phyloP scores from a whole-genome alignment of 2,329 filamentous ascomycete species.

The Paracoccidioides lutzii region DNA sequence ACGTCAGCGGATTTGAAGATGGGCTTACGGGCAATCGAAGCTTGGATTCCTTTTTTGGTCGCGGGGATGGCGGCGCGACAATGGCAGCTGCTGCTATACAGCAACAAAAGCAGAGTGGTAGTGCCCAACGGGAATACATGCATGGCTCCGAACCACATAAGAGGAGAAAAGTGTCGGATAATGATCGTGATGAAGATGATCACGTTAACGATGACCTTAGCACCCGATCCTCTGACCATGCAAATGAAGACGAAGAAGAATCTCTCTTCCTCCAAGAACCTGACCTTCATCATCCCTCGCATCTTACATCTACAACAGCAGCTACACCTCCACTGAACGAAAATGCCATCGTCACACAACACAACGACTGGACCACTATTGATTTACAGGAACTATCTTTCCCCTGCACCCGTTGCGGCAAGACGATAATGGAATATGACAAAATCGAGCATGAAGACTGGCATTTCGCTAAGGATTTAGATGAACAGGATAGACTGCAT shows the following conservation, averaged over 20 bases:
- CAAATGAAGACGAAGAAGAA: not conserved
- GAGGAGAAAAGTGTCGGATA: not conserved
- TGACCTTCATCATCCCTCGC: not conserved
- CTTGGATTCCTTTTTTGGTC: constrained; percentile 75
- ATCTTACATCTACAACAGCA: not conserved
- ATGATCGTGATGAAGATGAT: not conserved
- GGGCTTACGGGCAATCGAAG: constrained; percentile 70
- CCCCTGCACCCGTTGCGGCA: constrained; percentile 54
- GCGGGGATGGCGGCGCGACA: constrained; percentile 18
- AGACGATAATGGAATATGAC: constrained; percentile 44
- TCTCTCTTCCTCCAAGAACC: not conserved
- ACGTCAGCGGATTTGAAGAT: constrained; percentile 86
- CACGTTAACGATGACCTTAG: not conserved
- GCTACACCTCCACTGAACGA: not conserved
- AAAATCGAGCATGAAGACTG: constrained; percentile 76
- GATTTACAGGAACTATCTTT: constrained; percentile 16
- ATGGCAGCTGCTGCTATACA: not conserved
- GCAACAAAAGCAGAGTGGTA: not conserved
- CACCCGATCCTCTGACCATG: not conserved
- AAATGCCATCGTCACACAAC: not conserved
- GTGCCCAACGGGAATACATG: not conserved
- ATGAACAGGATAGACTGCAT: constrained; percentile 5
- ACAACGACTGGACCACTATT: not conserved
- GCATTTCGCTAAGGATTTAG: constrained; percentile 80
- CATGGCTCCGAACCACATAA: not conserved